Base-by-base conservation (phyloP, 2,329 filamentous ascomycete species). In the Stylonectria norvegica region DNA sequence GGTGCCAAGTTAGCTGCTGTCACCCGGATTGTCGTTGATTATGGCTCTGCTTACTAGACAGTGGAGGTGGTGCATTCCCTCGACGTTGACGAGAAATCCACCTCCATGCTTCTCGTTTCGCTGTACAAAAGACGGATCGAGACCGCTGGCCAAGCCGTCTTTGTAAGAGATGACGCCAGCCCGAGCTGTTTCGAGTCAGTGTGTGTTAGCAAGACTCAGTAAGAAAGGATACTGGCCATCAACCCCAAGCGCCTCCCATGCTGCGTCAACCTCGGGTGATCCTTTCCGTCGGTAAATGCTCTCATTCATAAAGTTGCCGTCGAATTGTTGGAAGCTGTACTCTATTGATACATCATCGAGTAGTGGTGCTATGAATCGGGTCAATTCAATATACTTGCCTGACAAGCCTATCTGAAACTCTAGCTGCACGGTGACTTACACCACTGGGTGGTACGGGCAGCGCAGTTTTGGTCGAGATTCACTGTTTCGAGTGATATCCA, bases 41-140 rank as follows among this genome's bases (percentile, higher is more conserved):
- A n/a, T 2, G 5, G 0, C 15, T 9, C 2, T 4, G 5, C 53
- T 45, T 60, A 76, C 75, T 53, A 83, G 52, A 47, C 79, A 83
- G 55, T 82, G 75, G 11, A 79, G 53, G 44, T 78, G 75, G 50
- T 78, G 73, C 57, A 78, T 60, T 5, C 73, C 75, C 53, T 78
- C 74, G 2, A 79, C 68, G 28, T 78, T 78, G n/a, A 74, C 75
- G 3, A 75, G 62, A 56, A 71, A 82, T 0, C 78, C 78, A 18
- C 77, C 76, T 0, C 79, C 79, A 49, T 82, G 73, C 36, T 75
- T 68, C 4, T 68, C 59, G 5, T 64, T 68, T 14, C 80, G 67
- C 48, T 77, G 74, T 6, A 82, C 78, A 43, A 81, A 78, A 15
- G 74, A 69, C 5, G 54, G 48, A 1, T 68, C 64, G n/a, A 83